Conservation (phyloP, 2,329 filamentous ascomycete genomes). For the Rhytidhysteron rufulum region DNA sequence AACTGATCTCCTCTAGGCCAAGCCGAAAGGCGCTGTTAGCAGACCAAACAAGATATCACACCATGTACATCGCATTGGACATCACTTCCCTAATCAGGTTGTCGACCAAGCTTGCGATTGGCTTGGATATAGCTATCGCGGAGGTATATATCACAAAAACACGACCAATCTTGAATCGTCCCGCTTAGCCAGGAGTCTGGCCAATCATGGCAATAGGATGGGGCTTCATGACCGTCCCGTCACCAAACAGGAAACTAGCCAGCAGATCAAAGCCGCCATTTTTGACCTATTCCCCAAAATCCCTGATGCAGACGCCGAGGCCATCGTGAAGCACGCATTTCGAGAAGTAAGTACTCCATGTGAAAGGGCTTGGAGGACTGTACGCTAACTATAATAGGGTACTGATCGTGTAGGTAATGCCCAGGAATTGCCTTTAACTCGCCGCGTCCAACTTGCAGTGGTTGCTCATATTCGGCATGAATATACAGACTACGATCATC, state of each 20-base stretch:
- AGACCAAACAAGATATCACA: constrained; percentile 53
- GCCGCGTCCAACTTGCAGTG: constrained; percentile 58
- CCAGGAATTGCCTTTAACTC: constrained; percentile 50
- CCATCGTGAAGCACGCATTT: constrained; percentile 59
- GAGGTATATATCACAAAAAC: constrained; percentile 5
- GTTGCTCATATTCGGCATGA: constrained; percentile 60
- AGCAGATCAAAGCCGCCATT: constrained; percentile 57
- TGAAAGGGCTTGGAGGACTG: not conserved
- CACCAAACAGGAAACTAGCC: constrained; percentile 44
- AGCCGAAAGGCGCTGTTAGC: constrained; percentile 47
- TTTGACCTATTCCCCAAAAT: constrained; percentile 62
- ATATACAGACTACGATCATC: constrained; percentile 60
- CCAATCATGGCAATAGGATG: constrained; percentile 27
- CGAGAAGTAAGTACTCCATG: constrained; percentile 44
- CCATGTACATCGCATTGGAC: constrained; percentile 59
- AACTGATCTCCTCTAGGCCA: constrained; percentile 17
- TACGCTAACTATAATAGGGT: constrained; percentile 38
- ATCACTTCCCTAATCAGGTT: constrained; percentile 60
- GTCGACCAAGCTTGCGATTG: constrained; percentile 55
- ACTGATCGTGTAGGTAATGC: constrained; percentile 57
- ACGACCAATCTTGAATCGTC: constrained; percentile 16
- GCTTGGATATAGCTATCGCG: constrained; percentile 34
- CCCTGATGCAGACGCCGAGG: constrained; percentile 53
- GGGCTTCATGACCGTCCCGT: constrained; percentile 20
- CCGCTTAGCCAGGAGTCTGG: constrained; percentile 32